Conservation (phyloP, 345 rosid genomes). For the Barbarea vulgaris region DNA sequence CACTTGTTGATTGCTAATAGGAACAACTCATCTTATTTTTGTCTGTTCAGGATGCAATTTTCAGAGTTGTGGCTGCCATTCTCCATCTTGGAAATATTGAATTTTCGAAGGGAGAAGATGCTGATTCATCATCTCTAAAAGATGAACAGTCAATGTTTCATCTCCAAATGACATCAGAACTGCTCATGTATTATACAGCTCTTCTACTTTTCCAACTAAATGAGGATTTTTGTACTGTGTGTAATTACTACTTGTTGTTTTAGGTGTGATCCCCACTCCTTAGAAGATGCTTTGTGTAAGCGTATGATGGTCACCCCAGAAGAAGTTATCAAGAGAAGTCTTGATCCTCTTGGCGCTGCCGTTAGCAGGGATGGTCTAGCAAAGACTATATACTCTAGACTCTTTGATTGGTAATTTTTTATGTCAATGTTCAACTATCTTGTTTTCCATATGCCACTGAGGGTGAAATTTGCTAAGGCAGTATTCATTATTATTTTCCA, state of each 20-base stretch:
- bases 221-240: constrained; percentile 10
- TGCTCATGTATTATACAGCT: constrained; percentile 60
- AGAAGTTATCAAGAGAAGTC: constrained; percentile 82
- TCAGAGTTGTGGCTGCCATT: constrained; percentile 83
- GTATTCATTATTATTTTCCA: constrained; percentile 40
- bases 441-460: not conserved
- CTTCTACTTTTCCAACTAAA: constrained; percentile 26
- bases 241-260: constrained; percentile 23
- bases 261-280: constrained; percentile 72
- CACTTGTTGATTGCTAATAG: constrained; percentile 6
- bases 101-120: constrained; percentile 66
- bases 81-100: constrained; percentile 90
- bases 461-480: constrained; percentile 6
- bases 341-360: constrained; percentile 71
- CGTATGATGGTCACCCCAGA: constrained; percentile 85
- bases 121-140: constrained; percentile 65
- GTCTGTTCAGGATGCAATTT: constrained; percentile 68
- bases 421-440: constrained; percentile 13
- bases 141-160: constrained; percentile 69
- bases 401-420: constrained; percentile 75
- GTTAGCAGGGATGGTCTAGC: constrained; percentile 92
- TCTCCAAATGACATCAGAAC: constrained; percentile 74
- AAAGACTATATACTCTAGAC: constrained; percentile 80
- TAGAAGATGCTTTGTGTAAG: constrained; percentile 80
- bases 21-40: constrained; percentile 15